A percentile compares a stretch with the other conserved stretches of the same genome.
phyloP scores from a whole-genome alignment of 163 green algal genomes.

The Scenedesmus sp. region DNA sequence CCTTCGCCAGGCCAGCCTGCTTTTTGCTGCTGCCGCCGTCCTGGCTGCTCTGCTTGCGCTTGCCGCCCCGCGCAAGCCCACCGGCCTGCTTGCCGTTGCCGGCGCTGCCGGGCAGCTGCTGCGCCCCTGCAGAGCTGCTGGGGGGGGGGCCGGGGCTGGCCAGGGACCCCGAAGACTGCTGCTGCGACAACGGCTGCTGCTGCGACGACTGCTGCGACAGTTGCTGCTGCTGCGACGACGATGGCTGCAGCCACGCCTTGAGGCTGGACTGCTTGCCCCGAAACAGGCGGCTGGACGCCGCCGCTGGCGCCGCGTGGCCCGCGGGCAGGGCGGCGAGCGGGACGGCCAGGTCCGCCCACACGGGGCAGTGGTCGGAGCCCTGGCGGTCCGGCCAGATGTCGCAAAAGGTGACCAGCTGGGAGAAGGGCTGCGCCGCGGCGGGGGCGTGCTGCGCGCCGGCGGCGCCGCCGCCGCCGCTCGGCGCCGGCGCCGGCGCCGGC shows the following conservation, averaged over 20 bases:
- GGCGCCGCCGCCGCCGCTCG: background rate
- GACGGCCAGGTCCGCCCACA: constrained; percentile 58
- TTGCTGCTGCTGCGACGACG: background rate
- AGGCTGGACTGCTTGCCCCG: constrained; percentile 48
- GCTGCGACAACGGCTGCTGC: too few relatives aligned
- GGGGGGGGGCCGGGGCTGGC: too few relatives aligned
- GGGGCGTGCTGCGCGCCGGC: constrained; percentile 2
- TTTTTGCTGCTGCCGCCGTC: background rate
- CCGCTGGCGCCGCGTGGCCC: constrained; percentile 26
- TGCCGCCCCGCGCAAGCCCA: too few relatives aligned
- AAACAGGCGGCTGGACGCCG: constrained; percentile 52
- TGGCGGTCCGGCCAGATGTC: constrained; percentile 67
- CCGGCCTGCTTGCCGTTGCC: background rate
- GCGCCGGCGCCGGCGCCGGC: constrained; percentile 13
- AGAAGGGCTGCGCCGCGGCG: background rate
- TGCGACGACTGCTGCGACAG: too few relatives aligned
- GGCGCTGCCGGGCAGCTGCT: constrained; percentile 1
- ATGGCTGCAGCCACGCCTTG: constrained; percentile 38
- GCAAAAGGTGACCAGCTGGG: constrained; percentile 2
- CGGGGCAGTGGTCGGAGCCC: constrained; percentile 82
- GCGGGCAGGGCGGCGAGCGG: background rate
- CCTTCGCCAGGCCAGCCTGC: background rate
- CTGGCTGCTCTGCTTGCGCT: background rate
- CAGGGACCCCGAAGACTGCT: too few relatives aligned
- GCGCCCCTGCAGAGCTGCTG: too few relatives aligned